These are phyloP conservation scores for Pilatotrama ljubarskyi DNA, from an alignment of 768 basidiomycete species.

Conservation along the genomic window DNA sequence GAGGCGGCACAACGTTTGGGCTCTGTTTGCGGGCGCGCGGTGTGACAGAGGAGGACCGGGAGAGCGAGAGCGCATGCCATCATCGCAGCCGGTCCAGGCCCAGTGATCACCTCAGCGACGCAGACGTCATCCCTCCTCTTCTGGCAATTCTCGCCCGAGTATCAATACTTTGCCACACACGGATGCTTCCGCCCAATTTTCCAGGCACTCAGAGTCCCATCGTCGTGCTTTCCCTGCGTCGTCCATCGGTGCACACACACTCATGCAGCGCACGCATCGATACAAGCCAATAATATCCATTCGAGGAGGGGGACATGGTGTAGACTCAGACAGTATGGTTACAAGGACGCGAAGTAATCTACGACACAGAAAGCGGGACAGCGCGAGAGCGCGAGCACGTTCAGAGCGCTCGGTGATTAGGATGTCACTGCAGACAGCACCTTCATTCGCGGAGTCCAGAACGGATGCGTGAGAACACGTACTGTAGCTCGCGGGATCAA, in stretches of 20 bases:
- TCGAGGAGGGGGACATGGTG: constrained; percentile 9
- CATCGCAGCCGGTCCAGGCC: not conserved
- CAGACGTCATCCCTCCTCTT: constrained; percentile 11
- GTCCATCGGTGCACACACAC: not conserved
- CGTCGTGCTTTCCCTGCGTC: not conserved
- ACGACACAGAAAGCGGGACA: constrained; percentile 18
- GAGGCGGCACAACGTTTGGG: not conserved
- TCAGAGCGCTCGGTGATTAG: constrained; percentile 10
- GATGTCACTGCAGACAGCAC: constrained; percentile 21
- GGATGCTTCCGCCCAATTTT: constrained; percentile 2
- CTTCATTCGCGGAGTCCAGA: not conserved
- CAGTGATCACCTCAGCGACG: constrained; percentile 8
- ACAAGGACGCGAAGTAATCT: constrained; percentile 18
- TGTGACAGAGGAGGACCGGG: not conserved
- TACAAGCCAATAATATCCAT: constrained; percentile 20
- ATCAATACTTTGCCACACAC: not conserved
- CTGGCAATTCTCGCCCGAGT: not conserved
- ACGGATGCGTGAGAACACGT: constrained; percentile 37
- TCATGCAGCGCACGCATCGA: not conserved
- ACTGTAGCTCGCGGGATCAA: constrained; percentile 97
- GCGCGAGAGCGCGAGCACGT: constrained; percentile 11
- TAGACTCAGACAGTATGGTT: constrained; percentile 16
- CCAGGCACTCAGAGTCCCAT: not conserved
- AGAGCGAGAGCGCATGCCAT: not conserved
- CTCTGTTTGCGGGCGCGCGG: not conserved